Base-by-base conservation (phyloP, 345 rosid genomes). In the Brassica carinata region DNA sequence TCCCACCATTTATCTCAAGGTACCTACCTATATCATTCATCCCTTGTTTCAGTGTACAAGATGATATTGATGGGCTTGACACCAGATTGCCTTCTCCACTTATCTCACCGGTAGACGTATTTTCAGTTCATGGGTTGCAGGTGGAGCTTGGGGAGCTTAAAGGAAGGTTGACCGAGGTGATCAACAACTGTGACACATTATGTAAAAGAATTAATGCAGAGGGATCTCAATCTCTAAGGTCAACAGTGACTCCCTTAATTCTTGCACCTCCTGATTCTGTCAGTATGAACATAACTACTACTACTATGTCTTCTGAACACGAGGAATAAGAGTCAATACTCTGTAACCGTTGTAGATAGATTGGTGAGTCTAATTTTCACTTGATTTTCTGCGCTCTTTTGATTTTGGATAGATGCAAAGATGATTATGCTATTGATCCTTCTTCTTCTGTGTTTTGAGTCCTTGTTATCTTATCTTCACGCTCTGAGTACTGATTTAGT, bases 141-240 rank as follows among this genome's bases (percentile, higher is more conserved):
- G 96, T 95, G 71, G 98, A 93, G 82, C 89, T 95, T 17, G 97
- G 98, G 33, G 98, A 91, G 76, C 90, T 90, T 5, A 91, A 93
- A 85, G 98, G 99, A 53, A 84, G 93, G 77, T 81, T 95, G 82
- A 95, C 91, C 0, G 97, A 95, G 87, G 96, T 93, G 53, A 85
- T 91, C 4, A 90, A 88, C 77, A 95, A 93, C 61, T 91, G 93
- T 31, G 89, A 93, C 77, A 85, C 94, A 10, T 31, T 93, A 31
- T 87, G 97, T 89, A 90, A 89, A 87, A 87, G 97, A 85, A 90
- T 95, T 7, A 82, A 80, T 0, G 23, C 81, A 0, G 97, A 93
- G 72, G 98, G 96, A 4, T 97, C 99, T 0, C 93, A 93, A 72
- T 86, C 93, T 72, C 89, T 95, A 13, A 82, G 72, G 64, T 82